These are phyloP conservation scores for Microcyclospora tardicrescens DNA, from an alignment of 2,329 filamentous ascomycete genomes.

Conservation along the genomic window DNA sequence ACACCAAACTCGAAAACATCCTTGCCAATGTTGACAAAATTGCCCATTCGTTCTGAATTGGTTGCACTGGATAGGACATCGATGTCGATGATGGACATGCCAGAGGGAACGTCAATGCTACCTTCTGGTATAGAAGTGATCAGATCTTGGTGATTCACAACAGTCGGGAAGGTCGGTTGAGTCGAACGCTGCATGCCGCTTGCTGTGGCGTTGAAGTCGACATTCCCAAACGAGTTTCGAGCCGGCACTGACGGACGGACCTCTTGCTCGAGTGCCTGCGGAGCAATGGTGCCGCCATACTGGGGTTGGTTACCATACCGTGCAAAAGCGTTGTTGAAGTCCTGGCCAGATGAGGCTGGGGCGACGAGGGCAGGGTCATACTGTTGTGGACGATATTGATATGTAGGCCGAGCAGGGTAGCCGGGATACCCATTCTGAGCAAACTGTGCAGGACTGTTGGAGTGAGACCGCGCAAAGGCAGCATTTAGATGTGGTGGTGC, in stretches of 20 bases:
- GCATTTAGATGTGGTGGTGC: neutral
- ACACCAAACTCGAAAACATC: slow-evolving; percentile 29
- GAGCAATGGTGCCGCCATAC: slow-evolving; percentile 17
- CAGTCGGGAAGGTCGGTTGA: neutral
- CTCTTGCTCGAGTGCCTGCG: slow-evolving; percentile 18
- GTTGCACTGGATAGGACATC: slow-evolving; percentile 30
- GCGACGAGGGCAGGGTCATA: slow-evolving; percentile 12
- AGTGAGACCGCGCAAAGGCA: slow-evolving; percentile 12
- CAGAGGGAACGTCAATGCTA: slow-evolving; percentile 21
- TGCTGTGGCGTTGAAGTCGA: slow-evolving; percentile 1
- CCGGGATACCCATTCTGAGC: slow-evolving; percentile 11
- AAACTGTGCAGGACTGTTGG: slow-evolving; percentile 17
- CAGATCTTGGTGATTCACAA: slow-evolving; percentile 16
- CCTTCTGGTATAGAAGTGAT: slow-evolving; percentile 17
- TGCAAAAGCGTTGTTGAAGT: slow-evolving; percentile 9
- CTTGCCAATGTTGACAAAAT: slow-evolving; percentile 32
- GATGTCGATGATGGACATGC: slow-evolving; percentile 28
- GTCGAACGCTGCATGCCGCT: neutral
- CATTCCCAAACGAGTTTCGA: slow-evolving; percentile 6
- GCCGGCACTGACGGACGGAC: slow-evolving; percentile 2
- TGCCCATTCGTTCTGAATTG: slow-evolving; percentile 30
- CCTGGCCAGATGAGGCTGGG: slow-evolving; percentile 4
- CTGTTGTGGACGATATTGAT: slow-evolving; percentile 14
- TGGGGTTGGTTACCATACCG: slow-evolving; percentile 7
- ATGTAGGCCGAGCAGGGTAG: slow-evolving; percentile 10